A percentile compares a stretch with the other conserved stretches of the same genome.
These are phyloP conservation scores for Anisodus acutangulus DNA, from an alignment of 257 asterid species.

Conservation along the genomic window DNA sequence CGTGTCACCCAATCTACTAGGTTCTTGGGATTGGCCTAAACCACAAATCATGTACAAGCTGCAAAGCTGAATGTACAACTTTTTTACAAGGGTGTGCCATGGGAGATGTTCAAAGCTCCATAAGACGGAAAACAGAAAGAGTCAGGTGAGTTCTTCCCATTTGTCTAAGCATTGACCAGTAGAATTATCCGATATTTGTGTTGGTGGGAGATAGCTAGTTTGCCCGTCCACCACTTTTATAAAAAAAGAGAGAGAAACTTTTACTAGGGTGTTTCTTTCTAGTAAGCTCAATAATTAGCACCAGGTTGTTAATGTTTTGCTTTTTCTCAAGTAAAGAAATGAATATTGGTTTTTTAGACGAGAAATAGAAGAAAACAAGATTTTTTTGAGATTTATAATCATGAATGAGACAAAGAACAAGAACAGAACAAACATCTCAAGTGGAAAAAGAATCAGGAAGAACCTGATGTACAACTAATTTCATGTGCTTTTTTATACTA, in stretches of 20 bases:
- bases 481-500: conserved; percentile 11
- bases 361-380: background rate
- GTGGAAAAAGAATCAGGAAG: background rate
- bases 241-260: background rate
- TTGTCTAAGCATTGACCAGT: background rate
- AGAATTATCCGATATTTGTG: background rate
- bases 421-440: conserved; percentile 19
- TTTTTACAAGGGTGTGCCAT: no score
- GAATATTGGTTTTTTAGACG: background rate
- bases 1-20: background rate
- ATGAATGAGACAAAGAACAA: background rate
- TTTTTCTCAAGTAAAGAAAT: background rate
- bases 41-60: no score
- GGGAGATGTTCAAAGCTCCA: background rate
- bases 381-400: background rate
- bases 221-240: no score
- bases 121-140: background rate
- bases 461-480: background rate
- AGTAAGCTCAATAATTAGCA: background rate
- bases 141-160: background rate
- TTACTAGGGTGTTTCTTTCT: background rate
- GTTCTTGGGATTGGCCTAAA: no score
- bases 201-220: background rate
- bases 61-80: no score
- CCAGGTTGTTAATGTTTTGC: no score